Percentiles rank a stretch among this genome's conserved stretches.
phyloP scores from a whole-genome alignment of 805 yeast genomes.

The Ogataea parapolymorpha region DNA sequence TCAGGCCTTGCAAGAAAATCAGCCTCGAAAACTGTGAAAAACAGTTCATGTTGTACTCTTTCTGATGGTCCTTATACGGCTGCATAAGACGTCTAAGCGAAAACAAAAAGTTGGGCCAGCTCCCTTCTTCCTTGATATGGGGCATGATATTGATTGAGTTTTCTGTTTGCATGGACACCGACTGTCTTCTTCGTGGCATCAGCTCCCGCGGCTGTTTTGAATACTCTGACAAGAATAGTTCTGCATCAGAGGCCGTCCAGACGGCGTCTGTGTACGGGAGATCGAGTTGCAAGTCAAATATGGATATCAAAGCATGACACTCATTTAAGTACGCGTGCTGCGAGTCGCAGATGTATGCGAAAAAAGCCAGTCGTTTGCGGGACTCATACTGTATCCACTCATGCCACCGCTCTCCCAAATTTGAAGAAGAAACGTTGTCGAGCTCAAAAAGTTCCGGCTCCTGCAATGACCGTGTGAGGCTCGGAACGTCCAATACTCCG shows the following conservation, averaged over 20 bases:
- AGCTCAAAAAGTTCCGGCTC: slow-evolving; percentile 15
- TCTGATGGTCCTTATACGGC: slow-evolving; percentile 28
- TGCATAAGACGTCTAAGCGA: slow-evolving; percentile 33
- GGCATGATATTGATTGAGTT: slow-evolving; percentile 18
- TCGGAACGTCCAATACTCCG: slow-evolving; percentile 25
- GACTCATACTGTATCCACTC: slow-evolving; percentile 47
- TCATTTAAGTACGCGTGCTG: slow-evolving; percentile 37
- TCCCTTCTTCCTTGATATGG: slow-evolving; percentile 28
- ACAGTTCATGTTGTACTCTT: slow-evolving; percentile 34
- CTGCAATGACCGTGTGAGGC: slow-evolving; percentile 19
- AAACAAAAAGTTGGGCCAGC: slow-evolving; percentile 39
- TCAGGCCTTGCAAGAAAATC: slow-evolving; percentile 37
- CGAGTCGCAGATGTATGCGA: slow-evolving; percentile 41
- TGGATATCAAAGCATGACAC: slow-evolving; percentile 34
- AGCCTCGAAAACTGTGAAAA: slow-evolving; percentile 37
- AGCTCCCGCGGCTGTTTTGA: slow-evolving; percentile 27
- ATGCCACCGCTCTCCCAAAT: slow-evolving; percentile 33
- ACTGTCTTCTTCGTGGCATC: slow-evolving; percentile 16
- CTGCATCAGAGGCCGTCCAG: slow-evolving; percentile 36
- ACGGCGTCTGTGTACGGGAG: slow-evolving; percentile 44
- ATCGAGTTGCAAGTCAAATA: slow-evolving; percentile 43
- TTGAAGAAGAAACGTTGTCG: background rate
- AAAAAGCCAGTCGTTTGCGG: slow-evolving; percentile 40
- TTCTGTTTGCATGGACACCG: slow-evolving; percentile 5
- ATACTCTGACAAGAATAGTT: slow-evolving; percentile 25